Evolutionary conservation across 2,329 filamentous ascomycete species (phyloP).

Genomic region (Cercospora sesami): DNA sequence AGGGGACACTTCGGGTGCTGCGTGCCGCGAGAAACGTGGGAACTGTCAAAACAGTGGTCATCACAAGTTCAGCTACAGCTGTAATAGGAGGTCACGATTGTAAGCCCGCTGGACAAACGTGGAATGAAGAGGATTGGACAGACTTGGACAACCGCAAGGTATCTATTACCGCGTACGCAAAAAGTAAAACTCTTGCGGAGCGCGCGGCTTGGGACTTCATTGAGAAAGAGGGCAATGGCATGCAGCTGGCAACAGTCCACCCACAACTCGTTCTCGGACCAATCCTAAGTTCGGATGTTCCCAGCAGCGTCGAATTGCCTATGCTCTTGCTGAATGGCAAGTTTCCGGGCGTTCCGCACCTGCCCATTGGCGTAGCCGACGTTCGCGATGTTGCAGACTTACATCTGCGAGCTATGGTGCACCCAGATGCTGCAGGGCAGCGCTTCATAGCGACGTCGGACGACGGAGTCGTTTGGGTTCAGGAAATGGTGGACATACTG

Average conservation of each 20-base stretch:
- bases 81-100: background rate
- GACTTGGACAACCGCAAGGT: background rate
- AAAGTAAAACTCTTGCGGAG: constrained; percentile 1
- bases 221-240: background rate
- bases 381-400: constrained; percentile 39
- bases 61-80: background rate
- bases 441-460: constrained; percentile 19
- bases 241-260: background rate
- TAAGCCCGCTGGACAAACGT: background rate
- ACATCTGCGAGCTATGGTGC: constrained; percentile 37
- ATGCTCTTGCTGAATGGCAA: constrained; percentile 36
- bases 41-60: background rate
- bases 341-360: constrained; percentile 33
- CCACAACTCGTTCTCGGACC: constrained; percentile 35
- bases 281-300: constrained; percentile 31
- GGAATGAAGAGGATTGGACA: background rate
- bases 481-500: constrained; percentile 21
- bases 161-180: background rate
- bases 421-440: constrained; percentile 30
- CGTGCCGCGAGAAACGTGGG: background rate
- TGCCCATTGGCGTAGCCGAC: constrained; percentile 35
- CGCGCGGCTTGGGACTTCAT: background rate
- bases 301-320: constrained; percentile 32
- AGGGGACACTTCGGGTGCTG: background rate
- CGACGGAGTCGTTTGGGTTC: background rate